A percentile compares a stretch with the other conserved stretches of the same genome.
Evolutionary conservation across 805 yeast genomes (phyloP).

Genomic region (Cyberlindnera veronae): DNA sequence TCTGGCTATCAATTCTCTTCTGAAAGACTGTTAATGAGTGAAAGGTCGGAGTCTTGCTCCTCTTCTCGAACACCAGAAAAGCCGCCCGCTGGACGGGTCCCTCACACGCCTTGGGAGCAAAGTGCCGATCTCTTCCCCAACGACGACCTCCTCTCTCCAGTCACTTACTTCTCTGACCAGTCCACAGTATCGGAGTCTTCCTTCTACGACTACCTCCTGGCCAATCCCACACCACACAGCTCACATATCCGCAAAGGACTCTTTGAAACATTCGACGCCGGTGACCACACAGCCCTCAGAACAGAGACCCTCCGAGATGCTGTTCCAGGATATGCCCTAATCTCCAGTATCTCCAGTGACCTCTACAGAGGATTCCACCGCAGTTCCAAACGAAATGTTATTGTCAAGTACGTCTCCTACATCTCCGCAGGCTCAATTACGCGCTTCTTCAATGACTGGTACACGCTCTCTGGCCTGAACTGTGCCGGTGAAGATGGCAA

Average conservation of each 20-base stretch:
- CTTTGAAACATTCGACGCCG: conserved; percentile 16
- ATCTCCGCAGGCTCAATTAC: conserved; percentile 21
- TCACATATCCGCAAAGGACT: conserved; percentile 12
- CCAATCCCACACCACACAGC: conserved; percentile 1
- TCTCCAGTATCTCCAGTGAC: conserved; percentile 21
- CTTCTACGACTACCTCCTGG: conserved; percentile 20
- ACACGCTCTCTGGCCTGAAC: conserved; percentile 18
- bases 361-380: conserved; percentile 20
- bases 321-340: conserved; percentile 18
- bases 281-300: conserved; percentile 4
- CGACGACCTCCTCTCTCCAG: conserved; percentile 15
- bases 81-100: neutral
- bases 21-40: too few species aligned
- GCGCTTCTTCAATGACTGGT: conserved; percentile 25
- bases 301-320: conserved; percentile 9
- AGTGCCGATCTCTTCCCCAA: conserved; percentile 6
- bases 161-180: conserved; percentile 15
- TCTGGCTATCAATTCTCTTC: too few species aligned
- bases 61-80: too few species aligned
- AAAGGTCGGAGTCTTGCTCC: too few species aligned
- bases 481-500: neutral
- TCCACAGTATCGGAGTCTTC: conserved; percentile 10
- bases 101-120: too few species aligned
- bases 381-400: conserved; percentile 15
- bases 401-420: conserved; percentile 19